A percentile compares a stretch with the other conserved stretches of the same genome.
These are phyloP conservation scores for Blastobotrys ciferrii DNA, from an alignment of 1,139 yeast genomes.

Conservation along the genomic window DNA sequence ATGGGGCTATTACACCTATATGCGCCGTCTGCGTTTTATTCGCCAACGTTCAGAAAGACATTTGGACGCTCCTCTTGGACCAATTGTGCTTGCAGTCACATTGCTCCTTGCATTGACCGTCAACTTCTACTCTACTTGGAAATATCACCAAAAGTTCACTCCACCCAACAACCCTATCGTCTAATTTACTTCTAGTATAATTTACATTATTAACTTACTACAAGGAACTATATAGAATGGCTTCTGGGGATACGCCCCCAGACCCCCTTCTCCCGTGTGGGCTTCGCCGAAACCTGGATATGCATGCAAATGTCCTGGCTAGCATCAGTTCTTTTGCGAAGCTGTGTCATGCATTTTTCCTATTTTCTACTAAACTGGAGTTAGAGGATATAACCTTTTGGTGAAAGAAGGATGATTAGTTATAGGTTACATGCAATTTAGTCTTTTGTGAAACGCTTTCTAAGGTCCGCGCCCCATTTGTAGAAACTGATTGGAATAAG, in stretches of 20 bases:
- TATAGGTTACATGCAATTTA: background rate
- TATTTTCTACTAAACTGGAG: too few species aligned
- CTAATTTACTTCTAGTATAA: too few species aligned
- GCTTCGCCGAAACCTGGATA: too few species aligned
- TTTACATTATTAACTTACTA: too few species aligned
- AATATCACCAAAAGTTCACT: constrained; percentile 1
- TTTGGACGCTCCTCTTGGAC: constrained; percentile 87
- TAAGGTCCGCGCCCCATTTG: constrained; percentile 60
- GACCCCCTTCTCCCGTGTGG: too few species aligned
- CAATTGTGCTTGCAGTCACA: constrained; percentile 71
- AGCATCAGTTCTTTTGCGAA: too few species aligned
- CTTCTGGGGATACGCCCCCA: too few species aligned
- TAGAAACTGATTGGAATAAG: constrained; percentile 78
- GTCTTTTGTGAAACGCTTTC: constrained; percentile 34
- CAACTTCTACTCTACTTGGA: constrained; percentile 48
- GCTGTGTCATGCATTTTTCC: too few species aligned
- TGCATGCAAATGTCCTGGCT: too few species aligned
- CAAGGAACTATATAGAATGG: too few species aligned
- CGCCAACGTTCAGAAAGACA: constrained; percentile 81
- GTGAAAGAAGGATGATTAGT: background rate
- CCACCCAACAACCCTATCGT: background rate
- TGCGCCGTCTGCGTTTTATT: constrained; percentile 68
- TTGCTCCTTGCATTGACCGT: constrained; percentile 62
- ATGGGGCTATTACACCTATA: constrained; percentile 86
- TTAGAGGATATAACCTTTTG: too few species aligned